phyloP scores from a whole-genome alignment of 805 yeast species.

The Pichia thaimueangensis region DNA sequence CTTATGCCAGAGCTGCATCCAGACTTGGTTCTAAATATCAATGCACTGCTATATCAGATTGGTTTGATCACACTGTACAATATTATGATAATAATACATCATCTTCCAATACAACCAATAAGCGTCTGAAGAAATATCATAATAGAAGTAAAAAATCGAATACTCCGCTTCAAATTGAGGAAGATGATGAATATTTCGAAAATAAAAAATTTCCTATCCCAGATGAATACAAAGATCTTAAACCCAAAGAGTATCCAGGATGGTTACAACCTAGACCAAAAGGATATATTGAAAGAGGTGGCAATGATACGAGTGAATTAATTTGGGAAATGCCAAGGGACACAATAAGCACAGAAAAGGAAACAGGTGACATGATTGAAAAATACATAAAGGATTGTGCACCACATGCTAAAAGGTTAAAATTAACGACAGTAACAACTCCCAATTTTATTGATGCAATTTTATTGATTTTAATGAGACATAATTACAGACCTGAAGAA shows the following conservation, averaged over 20 bases:
- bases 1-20: conserved; percentile 75
- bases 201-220: conserved; percentile 34
- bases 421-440: conserved; percentile 47
- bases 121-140: conserved; percentile 17
- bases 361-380: conserved; percentile 31
- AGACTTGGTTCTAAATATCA: conserved; percentile 72
- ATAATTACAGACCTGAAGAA: conserved; percentile 41
- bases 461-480: conserved; percentile 46
- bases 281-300: conserved; percentile 83
- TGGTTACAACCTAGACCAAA: conserved; percentile 77
- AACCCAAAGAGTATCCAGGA: conserved; percentile 48
- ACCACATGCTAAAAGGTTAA: conserved; percentile 49
- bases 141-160: conserved; percentile 20
- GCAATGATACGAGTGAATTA: conserved; percentile 54
- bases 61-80: conserved; percentile 58
- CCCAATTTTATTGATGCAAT: conserved; percentile 82
- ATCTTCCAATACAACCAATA: conserved; percentile 13
- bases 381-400: conserved; percentile 49
- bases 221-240: conserved; percentile 34
- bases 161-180: conserved; percentile 19
- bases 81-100: conserved; percentile 44
- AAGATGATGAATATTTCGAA: conserved; percentile 12
- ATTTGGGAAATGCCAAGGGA: conserved; percentile 53
- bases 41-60: conserved; percentile 56
- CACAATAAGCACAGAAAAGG: neutral